phyloP scores from a whole-genome alignment of 2,329 filamentous ascomycete genomes.

The Fusarium succisae region DNA sequence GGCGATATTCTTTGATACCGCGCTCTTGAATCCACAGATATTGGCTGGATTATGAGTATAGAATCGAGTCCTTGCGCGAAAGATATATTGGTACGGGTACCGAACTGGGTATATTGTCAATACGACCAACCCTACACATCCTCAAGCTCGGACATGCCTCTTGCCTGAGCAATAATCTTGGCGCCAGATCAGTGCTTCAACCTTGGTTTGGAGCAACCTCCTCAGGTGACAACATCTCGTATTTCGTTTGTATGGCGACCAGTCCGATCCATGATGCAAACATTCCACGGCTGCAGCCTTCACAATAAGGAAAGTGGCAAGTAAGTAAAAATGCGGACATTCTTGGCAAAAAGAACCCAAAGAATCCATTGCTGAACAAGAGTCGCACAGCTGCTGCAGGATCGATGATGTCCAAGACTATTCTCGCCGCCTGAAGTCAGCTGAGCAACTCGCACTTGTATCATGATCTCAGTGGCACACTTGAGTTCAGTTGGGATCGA shows the following conservation, averaged over 20 bases:
- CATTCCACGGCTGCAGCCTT: neutral
- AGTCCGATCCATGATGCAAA: neutral
- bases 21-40: neutral
- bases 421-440: neutral
- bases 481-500: neutral
- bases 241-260: neutral
- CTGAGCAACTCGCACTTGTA: neutral
- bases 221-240: neutral
- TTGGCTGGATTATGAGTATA: neutral
- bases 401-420: neutral
- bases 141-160: neutral
- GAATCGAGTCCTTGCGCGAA: neutral
- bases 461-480: conserved; percentile 7
- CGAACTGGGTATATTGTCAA: neutral
- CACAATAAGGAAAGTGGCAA: neutral
- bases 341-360: neutral
- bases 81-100: neutral
- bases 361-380: neutral
- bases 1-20: neutral
- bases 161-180: neutral
- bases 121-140: neutral
- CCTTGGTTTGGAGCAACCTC: neutral
- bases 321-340: neutral
- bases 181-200: neutral
- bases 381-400: neutral